A percentile compares a stretch with the other conserved stretches of the same genome.
phyloP scores from a whole-genome alignment of 805 yeast genomes.

The Cyberlindnera americana region DNA sequence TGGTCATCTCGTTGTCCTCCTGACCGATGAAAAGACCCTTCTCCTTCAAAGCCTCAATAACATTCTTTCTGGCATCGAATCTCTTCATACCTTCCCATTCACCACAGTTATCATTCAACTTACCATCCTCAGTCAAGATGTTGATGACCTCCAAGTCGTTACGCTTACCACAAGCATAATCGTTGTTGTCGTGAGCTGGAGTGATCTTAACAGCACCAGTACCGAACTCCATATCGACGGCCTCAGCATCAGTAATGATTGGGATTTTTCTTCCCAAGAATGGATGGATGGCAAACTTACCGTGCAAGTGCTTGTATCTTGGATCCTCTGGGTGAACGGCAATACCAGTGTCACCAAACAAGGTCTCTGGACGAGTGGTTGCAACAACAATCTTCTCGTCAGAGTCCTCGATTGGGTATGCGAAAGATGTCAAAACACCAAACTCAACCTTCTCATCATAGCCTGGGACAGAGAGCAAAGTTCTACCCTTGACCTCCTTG shows the following conservation, averaged over 20 bases:
- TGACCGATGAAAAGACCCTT: slow-evolving; percentile 78
- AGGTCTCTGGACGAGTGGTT: slow-evolving; percentile 97
- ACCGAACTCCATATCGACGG: slow-evolving; percentile 99
- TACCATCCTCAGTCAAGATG: slow-evolving; percentile 89
- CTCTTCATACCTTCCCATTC: slow-evolving; percentile 89
- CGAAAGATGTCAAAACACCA: slow-evolving; percentile 95
- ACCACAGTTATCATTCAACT: slow-evolving; percentile 88
- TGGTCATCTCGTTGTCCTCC: slow-evolving; percentile 91
- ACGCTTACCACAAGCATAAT: slow-evolving; percentile 95
- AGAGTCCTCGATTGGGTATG: slow-evolving; percentile 80
- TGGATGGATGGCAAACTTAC: slow-evolving; percentile 88
- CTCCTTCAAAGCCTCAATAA: slow-evolving; percentile 74
- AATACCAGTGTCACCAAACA: slow-evolving; percentile 96
- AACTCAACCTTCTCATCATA: slow-evolving; percentile 89
- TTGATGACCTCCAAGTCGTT: slow-evolving; percentile 83
- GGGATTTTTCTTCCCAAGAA: slow-evolving; percentile 83
- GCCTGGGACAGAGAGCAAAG: slow-evolving; percentile 80
- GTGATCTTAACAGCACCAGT: slow-evolving; percentile 99
- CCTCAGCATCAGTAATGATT: slow-evolving; percentile 83
- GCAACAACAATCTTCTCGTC: slow-evolving; percentile 90
- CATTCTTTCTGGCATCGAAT: slow-evolving; percentile 86
- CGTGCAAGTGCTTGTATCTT: slow-evolving; percentile 92
- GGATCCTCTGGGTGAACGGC: slow-evolving; percentile 96
- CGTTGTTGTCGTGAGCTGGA: slow-evolving; percentile 97
- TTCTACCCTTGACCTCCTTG: slow-evolving; percentile 81